Evolutionary conservation across 2,329 filamentous ascomycete genomes (phyloP).

Genomic region (Malbranchea zuffiana): DNA sequence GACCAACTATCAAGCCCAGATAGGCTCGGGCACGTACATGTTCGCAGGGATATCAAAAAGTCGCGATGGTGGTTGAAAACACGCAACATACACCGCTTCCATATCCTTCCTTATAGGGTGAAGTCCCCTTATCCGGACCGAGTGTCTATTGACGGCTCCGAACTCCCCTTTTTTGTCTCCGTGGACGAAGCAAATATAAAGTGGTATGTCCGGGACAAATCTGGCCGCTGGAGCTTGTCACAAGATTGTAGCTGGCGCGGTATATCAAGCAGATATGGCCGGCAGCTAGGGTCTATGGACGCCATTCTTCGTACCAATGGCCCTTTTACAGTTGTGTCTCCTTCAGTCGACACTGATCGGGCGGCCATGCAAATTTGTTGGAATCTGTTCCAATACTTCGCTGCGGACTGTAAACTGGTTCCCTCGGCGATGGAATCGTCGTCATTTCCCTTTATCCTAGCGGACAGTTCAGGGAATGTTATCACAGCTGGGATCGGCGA

Average conservation of each 20-base stretch:
- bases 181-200: constrained; percentile 6
- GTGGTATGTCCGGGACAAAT: constrained; percentile 20
- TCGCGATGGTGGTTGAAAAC: constrained; percentile 31
- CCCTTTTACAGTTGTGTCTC: constrained; percentile 33
- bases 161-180: constrained; percentile 14
- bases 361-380: constrained; percentile 45
- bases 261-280: constrained; percentile 30
- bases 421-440: constrained; percentile 14
- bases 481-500: constrained; percentile 28
- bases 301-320: constrained; percentile 42
- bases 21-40: constrained; percentile 39
- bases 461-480: constrained; percentile 32
- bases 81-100: constrained; percentile 36
- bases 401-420: constrained; percentile 36
- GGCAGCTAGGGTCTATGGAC: constrained; percentile 44
- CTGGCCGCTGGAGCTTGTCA: constrained; percentile 18
- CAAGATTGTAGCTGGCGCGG: constrained; percentile 19
- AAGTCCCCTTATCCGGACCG: constrained; percentile 10
- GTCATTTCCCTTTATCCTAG: not conserved
- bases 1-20: constrained; percentile 42
- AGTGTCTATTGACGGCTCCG: constrained; percentile 17
- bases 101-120: constrained; percentile 17
- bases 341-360: constrained; percentile 21
- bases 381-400: constrained; percentile 49
- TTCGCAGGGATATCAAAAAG: constrained; percentile 22